Evolutionary conservation across 192 early-diverging fungal species (phyloP), one percentile per base, ranked within the genome.

Genomic region (Phlyctochytrium arcticum): DNA sequence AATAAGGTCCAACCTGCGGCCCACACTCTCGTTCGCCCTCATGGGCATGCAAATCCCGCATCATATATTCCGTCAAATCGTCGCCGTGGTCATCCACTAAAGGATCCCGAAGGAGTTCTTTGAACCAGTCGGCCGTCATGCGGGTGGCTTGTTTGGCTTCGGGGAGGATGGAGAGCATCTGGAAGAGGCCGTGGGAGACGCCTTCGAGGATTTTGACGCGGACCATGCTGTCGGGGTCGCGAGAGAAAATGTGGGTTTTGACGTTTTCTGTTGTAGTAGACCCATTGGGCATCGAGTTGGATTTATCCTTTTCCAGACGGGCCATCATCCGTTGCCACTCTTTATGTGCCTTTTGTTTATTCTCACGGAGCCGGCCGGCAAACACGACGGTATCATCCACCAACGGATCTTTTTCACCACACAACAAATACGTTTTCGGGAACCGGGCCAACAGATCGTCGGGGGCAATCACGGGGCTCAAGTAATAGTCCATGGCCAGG

Each of bases 361-460:
- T 92, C 26, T 85, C 81, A 34, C 93, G 85, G 19, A 98, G 74
- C 10, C 92, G 86, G 7, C 86, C 90, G 6, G 91, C 91, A 74
- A 96, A 89, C 17, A 98, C 73, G 21, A 96, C 88, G 3, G 95
- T 94, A 73, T 98, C 96, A 74, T 98, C 96, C 4, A 98, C 92
- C 37, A 98, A 84, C 3, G 96, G 96, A 69, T 98, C 96, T 67
- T 95, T 95, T 63, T 96, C 94, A 37, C 96, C 96, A 60, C 89
- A 90, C 50, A 98, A 81, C 49, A 96, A 84, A 69, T 91, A 94
- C 0, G 89, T 89, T 24, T 89, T 89, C 19, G 96, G 96, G 71
- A 96, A 98, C 36, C 88, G 81, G 2, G 90, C 91, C 39, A 98
- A 68, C 15, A 98, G 66, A 46, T 87, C 80, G 59, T 90, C 87